phyloP scores from a whole-genome alignment of 768 basidiomycete species.

The Cystobasidium tubakii region DNA sequence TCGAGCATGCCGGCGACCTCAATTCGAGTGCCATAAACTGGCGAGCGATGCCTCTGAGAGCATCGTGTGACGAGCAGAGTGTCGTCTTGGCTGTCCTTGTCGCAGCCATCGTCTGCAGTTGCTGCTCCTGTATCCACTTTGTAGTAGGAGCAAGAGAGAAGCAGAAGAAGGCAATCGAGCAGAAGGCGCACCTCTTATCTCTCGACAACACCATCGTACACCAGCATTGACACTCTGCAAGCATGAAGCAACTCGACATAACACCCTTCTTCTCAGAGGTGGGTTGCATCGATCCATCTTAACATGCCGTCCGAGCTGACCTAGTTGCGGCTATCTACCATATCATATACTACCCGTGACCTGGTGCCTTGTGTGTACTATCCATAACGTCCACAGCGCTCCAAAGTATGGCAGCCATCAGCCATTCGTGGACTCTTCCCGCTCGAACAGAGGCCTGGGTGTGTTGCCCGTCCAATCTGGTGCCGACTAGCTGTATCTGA shows the following conservation, averaged over 20 bases:
- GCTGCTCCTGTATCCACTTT: neutral
- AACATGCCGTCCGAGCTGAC: neutral
- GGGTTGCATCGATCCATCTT: neutral
- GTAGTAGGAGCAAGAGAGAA: too few species aligned
- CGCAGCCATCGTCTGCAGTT: neutral
- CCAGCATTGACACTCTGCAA: too few species aligned
- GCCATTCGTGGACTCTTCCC: constrained; percentile 62
- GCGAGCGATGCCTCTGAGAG: neutral
- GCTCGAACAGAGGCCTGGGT: constrained; percentile 68
- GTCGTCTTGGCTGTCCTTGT: neutral
- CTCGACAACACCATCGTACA: neutral
- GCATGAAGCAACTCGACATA: constrained; percentile 31
- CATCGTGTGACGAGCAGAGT: neutral
- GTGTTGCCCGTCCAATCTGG: constrained; percentile 44
- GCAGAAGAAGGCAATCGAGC: neutral
- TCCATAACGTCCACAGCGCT: neutral
- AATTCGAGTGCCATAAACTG: neutral
- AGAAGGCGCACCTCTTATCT: neutral
- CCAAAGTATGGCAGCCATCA: constrained; percentile 40
- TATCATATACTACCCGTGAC: neutral
- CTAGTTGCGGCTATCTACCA: too few species aligned
- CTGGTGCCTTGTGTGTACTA: too few species aligned
- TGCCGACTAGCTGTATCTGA: neutral
- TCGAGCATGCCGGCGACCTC: too few species aligned
- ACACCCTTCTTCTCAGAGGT: constrained; percentile 29